These are phyloP conservation scores for Lactuca sativa DNA, from an alignment of 129 eudicot species.

Conservation along the genomic window DNA sequence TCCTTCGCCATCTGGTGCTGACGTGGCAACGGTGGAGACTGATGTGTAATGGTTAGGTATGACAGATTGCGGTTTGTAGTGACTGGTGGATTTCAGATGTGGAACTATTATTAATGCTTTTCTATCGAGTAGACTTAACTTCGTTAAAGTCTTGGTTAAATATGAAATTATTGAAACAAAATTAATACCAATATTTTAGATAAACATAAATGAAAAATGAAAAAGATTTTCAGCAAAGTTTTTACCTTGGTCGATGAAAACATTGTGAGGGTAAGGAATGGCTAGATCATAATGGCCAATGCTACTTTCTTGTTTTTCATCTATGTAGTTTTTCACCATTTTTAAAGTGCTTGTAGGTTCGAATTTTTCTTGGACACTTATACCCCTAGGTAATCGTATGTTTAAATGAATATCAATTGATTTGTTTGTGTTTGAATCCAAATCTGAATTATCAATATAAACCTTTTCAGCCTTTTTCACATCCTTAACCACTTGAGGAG, in stretches of 20 bases:
- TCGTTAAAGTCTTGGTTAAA: conserved; percentile 53
- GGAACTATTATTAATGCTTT: conserved; percentile 79
- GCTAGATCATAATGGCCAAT: conserved; percentile 68
- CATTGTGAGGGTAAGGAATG: conserved; percentile 90
- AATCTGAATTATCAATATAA: conserved; percentile 35
- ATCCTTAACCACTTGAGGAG: conserved; percentile 24
- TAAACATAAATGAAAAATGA: neutral
- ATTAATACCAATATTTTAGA: too few relatives aligned
- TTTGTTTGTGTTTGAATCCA: conserved; percentile 26
- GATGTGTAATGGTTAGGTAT: conserved; percentile 12
- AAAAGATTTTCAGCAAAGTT: neutral
- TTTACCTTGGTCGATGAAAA: conserved; percentile 66
- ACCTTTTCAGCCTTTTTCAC: conserved; percentile 29
- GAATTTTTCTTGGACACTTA: conserved; percentile 69
- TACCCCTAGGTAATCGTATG: conserved; percentile 65
- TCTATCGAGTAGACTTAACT: conserved; percentile 56
- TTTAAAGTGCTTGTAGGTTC: conserved; percentile 49
- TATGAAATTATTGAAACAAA: conserved; percentile 41
- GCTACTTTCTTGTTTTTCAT: conserved; percentile 50
- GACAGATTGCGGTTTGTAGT: conserved; percentile 34
- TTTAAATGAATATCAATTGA: conserved; percentile 65
- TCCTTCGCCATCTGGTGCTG: conserved; percentile 60
- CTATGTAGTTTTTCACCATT: conserved; percentile 67
- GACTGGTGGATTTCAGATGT: conserved; percentile 28
- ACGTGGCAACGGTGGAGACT: conserved; percentile 30